phyloP scores from a whole-genome alignment of 208 protist species.

The Acanthamoeba polyphaga region DNA sequence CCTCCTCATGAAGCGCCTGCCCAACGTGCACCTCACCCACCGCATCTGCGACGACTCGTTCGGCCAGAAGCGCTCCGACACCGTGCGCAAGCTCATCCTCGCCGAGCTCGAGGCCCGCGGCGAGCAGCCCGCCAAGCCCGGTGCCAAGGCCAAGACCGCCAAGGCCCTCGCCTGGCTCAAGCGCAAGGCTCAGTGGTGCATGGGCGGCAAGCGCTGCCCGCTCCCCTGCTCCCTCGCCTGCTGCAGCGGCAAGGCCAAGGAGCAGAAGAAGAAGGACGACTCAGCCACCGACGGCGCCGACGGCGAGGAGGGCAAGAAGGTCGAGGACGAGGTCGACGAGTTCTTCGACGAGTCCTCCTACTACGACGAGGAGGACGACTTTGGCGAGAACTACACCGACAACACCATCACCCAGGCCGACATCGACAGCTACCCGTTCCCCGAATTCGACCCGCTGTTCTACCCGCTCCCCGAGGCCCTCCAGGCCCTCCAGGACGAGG shows the following conservation, averaged over 20 bases:
- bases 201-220: slow-evolving; percentile 43
- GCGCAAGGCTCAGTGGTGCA: slow-evolving; percentile 58
- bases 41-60: slow-evolving; percentile 69
- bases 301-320: neutral
- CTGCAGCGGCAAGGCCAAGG: slow-evolving; percentile 41
- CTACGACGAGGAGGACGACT: slow-evolving; percentile 40
- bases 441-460: slow-evolving; percentile 61
- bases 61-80: slow-evolving; percentile 30
- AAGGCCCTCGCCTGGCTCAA: slow-evolving; percentile 48
- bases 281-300: too few relatives aligned
- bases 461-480: slow-evolving; percentile 57
- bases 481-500: slow-evolving; percentile 37
- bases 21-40: slow-evolving; percentile 54
- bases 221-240: slow-evolving; percentile 14
- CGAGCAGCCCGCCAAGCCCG: neutral
- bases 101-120: slow-evolving; percentile 36
- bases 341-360: slow-evolving; percentile 1
- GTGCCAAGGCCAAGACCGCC: neutral
- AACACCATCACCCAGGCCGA: slow-evolving; percentile 39
- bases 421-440: slow-evolving; percentile 60
- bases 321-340: neutral
- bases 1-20: slow-evolving; percentile 45
- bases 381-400: slow-evolving; percentile 42
- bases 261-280: neutral
- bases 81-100: slow-evolving; percentile 23